Percentiles rank a stretch among this genome's conserved stretches.
phyloP scores from a whole-genome alignment of 225 moss, liverwort and hornwort species.

The Marchantia paleacea region DNA sequence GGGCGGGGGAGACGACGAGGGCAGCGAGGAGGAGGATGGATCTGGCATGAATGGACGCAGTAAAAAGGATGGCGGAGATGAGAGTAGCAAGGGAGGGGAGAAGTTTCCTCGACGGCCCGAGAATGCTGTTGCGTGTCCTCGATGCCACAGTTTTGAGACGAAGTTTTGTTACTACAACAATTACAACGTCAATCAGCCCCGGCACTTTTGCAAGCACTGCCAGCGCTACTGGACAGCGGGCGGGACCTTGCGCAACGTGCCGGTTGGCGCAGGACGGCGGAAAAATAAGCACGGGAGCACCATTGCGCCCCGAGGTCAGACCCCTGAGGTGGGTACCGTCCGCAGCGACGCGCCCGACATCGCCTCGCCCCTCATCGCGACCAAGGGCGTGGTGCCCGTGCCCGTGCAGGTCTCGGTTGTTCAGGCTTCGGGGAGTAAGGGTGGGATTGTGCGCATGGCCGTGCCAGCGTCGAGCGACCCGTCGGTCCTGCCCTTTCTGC shows the following conservation, averaged over 20 bases:
- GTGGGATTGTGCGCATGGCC: constrained; percentile 23
- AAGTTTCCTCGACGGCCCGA: constrained; percentile 36
- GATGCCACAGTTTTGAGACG: constrained; percentile 46
- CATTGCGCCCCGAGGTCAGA: constrained; percentile 30
- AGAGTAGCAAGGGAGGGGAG: constrained; percentile 2
- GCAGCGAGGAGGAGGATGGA: constrained; percentile 32
- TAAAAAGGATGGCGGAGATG: constrained; percentile 13
- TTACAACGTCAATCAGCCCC: constrained; percentile 49
- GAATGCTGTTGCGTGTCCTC: constrained; percentile 44
- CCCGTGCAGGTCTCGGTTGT: constrained; percentile 36
- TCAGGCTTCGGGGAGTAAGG: constrained; percentile 7
- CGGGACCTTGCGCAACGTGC: constrained; percentile 48
- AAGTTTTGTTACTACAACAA: constrained; percentile 55
- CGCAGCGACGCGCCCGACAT: constrained; percentile 38
- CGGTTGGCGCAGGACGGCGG: constrained; percentile 49
- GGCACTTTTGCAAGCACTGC: constrained; percentile 53
- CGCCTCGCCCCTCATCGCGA: constrained; percentile 35
- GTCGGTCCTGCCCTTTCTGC: constrained; percentile 21
- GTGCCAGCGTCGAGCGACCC: neutral
- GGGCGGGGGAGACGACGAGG: constrained; percentile 9
- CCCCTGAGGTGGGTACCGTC: constrained; percentile 28
- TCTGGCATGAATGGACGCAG: constrained; percentile 11
- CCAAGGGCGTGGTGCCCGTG: constrained; percentile 19
- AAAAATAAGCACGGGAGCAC: constrained; percentile 46
- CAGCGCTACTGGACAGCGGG: constrained; percentile 55